These are phyloP conservation scores for Lunasporangiospora selenospora DNA, from an alignment of 192 early-diverging fungal species.

Conservation along the genomic window DNA sequence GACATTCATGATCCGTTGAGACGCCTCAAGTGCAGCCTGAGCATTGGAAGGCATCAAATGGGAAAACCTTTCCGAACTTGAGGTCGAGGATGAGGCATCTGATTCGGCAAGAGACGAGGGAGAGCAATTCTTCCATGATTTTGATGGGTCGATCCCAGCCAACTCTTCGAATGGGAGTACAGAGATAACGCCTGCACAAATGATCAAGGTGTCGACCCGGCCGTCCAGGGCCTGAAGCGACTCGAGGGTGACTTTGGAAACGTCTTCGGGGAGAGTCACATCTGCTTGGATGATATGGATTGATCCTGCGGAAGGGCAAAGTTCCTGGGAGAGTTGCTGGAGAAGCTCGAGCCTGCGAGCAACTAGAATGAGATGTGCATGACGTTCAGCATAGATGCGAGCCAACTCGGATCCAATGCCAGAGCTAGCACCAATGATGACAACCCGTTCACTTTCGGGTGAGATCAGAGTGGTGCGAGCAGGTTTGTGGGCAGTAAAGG, in stretches of 20 bases:
- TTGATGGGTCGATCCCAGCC: constrained; percentile 49
- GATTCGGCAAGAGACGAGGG: background rate
- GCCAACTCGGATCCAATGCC: constrained; percentile 79
- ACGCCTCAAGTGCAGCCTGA: constrained; percentile 30
- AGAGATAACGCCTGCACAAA: constrained; percentile 80
- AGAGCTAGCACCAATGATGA: constrained; percentile 80
- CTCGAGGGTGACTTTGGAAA: constrained; percentile 45
- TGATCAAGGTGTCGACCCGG: constrained; percentile 73
- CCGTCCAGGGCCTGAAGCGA: constrained; percentile 33
- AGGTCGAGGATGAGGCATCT: background rate
- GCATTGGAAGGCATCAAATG: constrained; percentile 21
- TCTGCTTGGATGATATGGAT: constrained; percentile 58
- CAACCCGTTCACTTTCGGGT: constrained; percentile 51
- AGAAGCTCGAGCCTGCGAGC: constrained; percentile 66
- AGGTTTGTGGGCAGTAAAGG: too few relatives aligned
- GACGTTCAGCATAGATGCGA: constrained; percentile 67
- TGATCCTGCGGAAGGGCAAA: constrained; percentile 29
- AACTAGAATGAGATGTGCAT: constrained; percentile 68
- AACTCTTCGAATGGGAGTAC: constrained; percentile 72
- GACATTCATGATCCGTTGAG: constrained; percentile 58
- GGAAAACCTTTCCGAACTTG: background rate
- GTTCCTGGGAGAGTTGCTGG: constrained; percentile 53
- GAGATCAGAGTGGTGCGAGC: constrained; percentile 21
- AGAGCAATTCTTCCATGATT: constrained; percentile 1
- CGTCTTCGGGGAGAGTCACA: constrained; percentile 60